Conservation (phyloP, 2,329 filamentous ascomycete genomes). For the Penicillium sp. region DNA sequence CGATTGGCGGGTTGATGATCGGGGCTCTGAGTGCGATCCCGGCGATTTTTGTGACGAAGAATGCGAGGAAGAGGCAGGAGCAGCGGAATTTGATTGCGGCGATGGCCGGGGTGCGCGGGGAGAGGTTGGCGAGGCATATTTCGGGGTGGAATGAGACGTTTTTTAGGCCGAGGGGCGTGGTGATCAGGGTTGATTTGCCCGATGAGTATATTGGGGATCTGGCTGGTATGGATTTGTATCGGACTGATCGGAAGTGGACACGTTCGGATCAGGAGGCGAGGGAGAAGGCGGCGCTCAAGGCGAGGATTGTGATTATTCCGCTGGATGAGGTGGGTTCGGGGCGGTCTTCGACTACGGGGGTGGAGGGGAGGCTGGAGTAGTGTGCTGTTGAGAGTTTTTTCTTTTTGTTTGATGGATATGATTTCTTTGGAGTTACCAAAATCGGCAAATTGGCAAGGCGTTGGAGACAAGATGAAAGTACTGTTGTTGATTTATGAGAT, state of each 20-base stretch:
- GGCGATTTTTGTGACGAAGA: constrained; percentile 25
- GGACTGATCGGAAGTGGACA: background rate
- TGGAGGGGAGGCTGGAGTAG: background rate
- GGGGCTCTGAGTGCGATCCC: constrained; percentile 33
- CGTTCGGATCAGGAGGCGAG: constrained; percentile 3
- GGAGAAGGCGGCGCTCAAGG: constrained; percentile 24
- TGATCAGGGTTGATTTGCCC: constrained; percentile 36
- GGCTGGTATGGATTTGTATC: constrained; percentile 24
- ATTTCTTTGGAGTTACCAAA: background rate
- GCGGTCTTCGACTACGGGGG: background rate
- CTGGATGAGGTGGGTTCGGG: constrained; percentile 4
- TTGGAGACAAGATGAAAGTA: background rate
- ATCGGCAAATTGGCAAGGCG: background rate
- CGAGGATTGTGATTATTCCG: constrained; percentile 33
- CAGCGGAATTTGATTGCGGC: constrained; percentile 28
- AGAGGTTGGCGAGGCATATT: constrained; percentile 24
- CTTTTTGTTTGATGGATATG: background rate
- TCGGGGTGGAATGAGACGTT: constrained; percentile 32
- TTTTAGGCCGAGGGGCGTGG: constrained; percentile 29
- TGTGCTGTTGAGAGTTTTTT: background rate
- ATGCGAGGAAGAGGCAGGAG: constrained; percentile 24
- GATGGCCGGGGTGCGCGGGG: constrained; percentile 12
- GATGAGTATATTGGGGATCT: constrained; percentile 29
- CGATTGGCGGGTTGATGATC: constrained; percentile 33
- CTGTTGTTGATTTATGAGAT: background rate